These are phyloP conservation scores for Ophiostoma novo-ulmi DNA, from an alignment of 2,329 filamentous ascomycete species.

Conservation along the genomic window DNA sequence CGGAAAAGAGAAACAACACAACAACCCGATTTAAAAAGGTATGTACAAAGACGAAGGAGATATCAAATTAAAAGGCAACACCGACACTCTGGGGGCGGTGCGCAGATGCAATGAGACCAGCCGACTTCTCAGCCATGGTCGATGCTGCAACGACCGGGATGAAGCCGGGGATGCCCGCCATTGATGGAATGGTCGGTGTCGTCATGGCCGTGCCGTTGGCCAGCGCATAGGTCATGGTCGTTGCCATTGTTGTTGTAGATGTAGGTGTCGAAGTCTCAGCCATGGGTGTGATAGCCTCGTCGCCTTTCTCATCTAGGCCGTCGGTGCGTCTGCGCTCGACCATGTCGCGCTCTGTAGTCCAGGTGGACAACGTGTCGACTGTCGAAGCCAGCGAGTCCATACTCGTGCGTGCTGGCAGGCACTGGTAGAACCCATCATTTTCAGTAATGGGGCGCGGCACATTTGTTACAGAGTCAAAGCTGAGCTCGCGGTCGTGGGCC, in stretches of 20 bases:
- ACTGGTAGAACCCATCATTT: constrained; percentile 56
- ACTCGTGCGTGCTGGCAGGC: constrained; percentile 42
- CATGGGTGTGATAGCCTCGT: constrained; percentile 34
- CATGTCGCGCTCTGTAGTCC: constrained; percentile 42
- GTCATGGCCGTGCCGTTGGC: constrained; percentile 12
- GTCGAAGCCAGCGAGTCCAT: constrained; percentile 43
- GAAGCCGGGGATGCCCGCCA: neutral
- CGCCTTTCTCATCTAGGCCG: constrained; percentile 34
- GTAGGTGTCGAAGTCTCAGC: constrained; percentile 39
- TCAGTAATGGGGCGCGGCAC: constrained; percentile 47
- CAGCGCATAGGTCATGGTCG: constrained; percentile 1
- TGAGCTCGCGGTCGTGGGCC: constrained; percentile 36
- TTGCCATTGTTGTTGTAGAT: constrained; percentile 33
- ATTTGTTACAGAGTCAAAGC: constrained; percentile 51
- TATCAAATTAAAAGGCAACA: constrained; percentile 40
- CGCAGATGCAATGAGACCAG: constrained; percentile 4
- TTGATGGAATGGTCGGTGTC: constrained; percentile 16
- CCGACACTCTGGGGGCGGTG: constrained; percentile 41
- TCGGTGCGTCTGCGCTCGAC: constrained; percentile 33
- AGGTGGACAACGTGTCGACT: constrained; percentile 41
- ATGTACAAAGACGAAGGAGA: neutral
- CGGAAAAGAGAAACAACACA: neutral
- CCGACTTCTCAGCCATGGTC: constrained; percentile 14
- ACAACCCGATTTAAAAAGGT: neutral
- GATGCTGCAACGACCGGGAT: constrained; percentile 11